Evolutionary conservation across 2,329 filamentous ascomycete genomes (phyloP).

Genomic region (Claviceps maximensis): DNA sequence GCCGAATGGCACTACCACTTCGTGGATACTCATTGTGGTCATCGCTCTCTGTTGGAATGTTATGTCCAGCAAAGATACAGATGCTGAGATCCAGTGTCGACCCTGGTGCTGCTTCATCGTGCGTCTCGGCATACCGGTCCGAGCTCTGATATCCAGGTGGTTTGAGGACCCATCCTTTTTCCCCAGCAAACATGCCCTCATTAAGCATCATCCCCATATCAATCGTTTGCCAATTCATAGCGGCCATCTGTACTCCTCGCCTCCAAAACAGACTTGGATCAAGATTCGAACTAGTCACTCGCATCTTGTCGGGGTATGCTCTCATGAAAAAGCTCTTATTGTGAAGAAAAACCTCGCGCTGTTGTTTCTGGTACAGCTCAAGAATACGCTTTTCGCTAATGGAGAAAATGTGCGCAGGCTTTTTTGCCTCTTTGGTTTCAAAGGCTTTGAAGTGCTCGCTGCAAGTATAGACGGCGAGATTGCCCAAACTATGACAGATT

Average conservation of each 20-base stretch:
- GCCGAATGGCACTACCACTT: slow-evolving; percentile 36
- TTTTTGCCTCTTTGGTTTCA: slow-evolving; percentile 47
- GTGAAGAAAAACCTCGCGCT: slow-evolving; percentile 69
- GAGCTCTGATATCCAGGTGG: slow-evolving; percentile 55
- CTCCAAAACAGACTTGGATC: slow-evolving; percentile 88
- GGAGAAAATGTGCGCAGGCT: slow-evolving; percentile 65
- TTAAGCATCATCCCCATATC: slow-evolving; percentile 95
- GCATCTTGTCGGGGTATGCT: slow-evolving; percentile 70
- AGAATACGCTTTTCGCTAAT: slow-evolving; percentile 71
- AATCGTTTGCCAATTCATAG: slow-evolving; percentile 93
- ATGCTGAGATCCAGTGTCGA: slow-evolving; percentile 54
- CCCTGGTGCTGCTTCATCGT: slow-evolving; percentile 32
- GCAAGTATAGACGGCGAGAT: slow-evolving; percentile 73
- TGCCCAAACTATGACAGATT: slow-evolving; percentile 59
- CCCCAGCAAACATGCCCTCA: slow-evolving; percentile 88
- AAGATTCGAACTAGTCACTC: slow-evolving; percentile 84
- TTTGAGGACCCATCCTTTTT: slow-evolving; percentile 76
- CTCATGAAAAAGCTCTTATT: slow-evolving; percentile 83
- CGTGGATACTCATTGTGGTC: slow-evolving; percentile 19
- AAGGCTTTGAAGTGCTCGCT: slow-evolving; percentile 71
- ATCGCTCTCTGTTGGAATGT: slow-evolving; percentile 33
- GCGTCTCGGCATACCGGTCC: slow-evolving; percentile 24
- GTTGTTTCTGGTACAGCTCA: slow-evolving; percentile 42
- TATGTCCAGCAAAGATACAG: slow-evolving; percentile 63
- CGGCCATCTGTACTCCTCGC: slow-evolving; percentile 91